phyloP scores from a whole-genome alignment of 225 moss, liverwort and hornwort species.

The Marchantia paleacea region DNA sequence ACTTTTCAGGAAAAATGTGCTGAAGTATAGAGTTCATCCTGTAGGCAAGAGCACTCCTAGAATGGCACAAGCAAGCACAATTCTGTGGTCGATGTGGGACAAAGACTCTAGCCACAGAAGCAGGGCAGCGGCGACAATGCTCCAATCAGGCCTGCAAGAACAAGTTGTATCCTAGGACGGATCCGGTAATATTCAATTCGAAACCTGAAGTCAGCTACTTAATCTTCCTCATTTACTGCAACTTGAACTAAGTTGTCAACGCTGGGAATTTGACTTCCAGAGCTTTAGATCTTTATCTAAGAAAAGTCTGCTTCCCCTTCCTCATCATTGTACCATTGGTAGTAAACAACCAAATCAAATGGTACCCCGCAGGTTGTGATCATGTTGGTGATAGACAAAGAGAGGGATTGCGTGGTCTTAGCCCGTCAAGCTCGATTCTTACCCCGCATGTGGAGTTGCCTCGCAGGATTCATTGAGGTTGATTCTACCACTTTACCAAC shows the following conservation, averaged over 20 bases:
- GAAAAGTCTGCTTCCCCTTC: too few relatives aligned
- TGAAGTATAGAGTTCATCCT: neutral
- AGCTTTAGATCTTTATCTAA: too few relatives aligned
- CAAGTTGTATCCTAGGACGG: slow-evolving; percentile 80
- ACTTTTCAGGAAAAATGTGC: neutral
- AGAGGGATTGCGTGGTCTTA: slow-evolving; percentile 73
- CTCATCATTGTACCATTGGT: too few relatives aligned
- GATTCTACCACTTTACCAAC: neutral
- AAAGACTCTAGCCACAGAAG: slow-evolving; percentile 58
- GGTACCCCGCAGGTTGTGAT: slow-evolving; percentile 67
- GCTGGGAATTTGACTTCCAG: too few relatives aligned
- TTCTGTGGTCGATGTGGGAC: slow-evolving; percentile 82
- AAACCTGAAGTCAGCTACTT: too few relatives aligned
- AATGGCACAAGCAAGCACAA: slow-evolving; percentile 84
- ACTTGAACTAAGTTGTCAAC: too few relatives aligned
- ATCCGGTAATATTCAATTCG: slow-evolving; percentile 46
- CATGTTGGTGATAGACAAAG: slow-evolving; percentile 92
- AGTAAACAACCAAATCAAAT: too few relatives aligned
- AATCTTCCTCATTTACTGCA: too few relatives aligned
- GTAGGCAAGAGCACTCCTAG: slow-evolving; percentile 90
- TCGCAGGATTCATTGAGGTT: slow-evolving; percentile 93
- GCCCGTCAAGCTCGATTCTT: slow-evolving; percentile 72
- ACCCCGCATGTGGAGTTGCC: slow-evolving; percentile 88
- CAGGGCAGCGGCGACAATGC: slow-evolving; percentile 86
- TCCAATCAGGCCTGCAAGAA: slow-evolving; percentile 57